Conservation (phyloP, 1,284 basidiomycete genomes). For the Sporisorium sorghi region DNA sequence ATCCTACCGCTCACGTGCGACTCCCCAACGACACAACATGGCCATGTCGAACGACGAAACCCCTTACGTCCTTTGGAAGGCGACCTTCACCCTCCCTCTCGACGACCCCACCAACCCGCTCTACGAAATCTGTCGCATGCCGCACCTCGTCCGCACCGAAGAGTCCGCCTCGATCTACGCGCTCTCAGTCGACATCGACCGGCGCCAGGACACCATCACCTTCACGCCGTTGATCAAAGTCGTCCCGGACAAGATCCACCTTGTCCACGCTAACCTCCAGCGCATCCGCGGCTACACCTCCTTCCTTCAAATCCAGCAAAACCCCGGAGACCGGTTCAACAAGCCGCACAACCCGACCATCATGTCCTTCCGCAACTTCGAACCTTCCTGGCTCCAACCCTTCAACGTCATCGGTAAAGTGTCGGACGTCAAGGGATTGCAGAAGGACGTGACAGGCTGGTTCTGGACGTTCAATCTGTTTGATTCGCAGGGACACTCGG, state of each 20-base stretch:
- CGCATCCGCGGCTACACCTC: not conserved
- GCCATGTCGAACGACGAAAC: not conserved
- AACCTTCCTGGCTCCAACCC: not conserved
- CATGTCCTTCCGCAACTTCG: not conserved
- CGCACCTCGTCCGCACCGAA: not conserved
- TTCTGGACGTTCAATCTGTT: constrained; percentile 8
- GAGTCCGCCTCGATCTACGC: constrained; percentile 3
- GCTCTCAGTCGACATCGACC: not conserved
- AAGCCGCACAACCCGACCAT: not conserved
- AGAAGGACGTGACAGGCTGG: not conserved
- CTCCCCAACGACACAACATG: no score
- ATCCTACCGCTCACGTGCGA: no score
- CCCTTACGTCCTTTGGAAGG: constrained; percentile 7
- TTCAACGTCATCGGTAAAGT: constrained; percentile 11
- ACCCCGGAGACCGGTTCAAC: constrained; percentile 1
- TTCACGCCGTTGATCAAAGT: constrained; percentile 6
- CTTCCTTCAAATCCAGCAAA: constrained; percentile 2
- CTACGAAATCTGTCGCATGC: constrained; percentile 1
- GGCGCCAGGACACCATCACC: not conserved
- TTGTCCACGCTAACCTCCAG: not conserved
- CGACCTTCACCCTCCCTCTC: constrained; percentile 10
- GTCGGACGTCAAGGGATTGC: not conserved
- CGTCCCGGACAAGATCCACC: not conserved
- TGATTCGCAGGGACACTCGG: not conserved
- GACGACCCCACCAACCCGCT: constrained; percentile 2